Conservation (phyloP, 805 yeast genomes). For the Sungouiella blattae region DNA sequence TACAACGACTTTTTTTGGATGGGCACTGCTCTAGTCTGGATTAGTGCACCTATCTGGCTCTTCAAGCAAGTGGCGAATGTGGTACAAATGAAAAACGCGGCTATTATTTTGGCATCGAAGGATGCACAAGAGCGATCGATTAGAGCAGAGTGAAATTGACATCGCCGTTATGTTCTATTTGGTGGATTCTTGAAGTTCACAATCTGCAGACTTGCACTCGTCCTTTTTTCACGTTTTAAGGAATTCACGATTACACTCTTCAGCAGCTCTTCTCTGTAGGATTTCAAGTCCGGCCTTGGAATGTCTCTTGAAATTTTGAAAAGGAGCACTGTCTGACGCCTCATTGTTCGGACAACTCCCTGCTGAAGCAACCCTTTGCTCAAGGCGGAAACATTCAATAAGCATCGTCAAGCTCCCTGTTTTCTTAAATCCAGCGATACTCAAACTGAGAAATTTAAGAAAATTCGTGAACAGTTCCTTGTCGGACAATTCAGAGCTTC, state of each 20-base stretch:
- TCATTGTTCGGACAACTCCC: slow-evolving; percentile 4
- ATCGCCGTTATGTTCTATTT: no score
- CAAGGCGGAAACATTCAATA: slow-evolving; percentile 36
- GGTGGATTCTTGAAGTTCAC: no score
- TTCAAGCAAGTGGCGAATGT: slow-evolving; percentile 90
- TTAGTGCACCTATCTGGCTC: slow-evolving; percentile 80
- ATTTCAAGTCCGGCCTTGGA: slow-evolving; percentile 12
- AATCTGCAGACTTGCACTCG: no score
- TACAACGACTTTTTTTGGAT: slow-evolving; percentile 60
- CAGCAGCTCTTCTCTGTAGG: slow-evolving; percentile 7
- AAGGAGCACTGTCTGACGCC: slow-evolving; percentile 5
- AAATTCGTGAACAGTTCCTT: slow-evolving; percentile 25
- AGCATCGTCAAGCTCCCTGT: slow-evolving; percentile 38
- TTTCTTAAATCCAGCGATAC: slow-evolving; percentile 44
- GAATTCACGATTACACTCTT: slow-evolving; percentile 10
- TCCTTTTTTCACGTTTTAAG: no score
- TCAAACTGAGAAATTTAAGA: slow-evolving; percentile 35
- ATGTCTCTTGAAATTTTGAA: slow-evolving; percentile 10
- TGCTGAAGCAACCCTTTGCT: slow-evolving; percentile 27
- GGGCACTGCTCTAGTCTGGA: slow-evolving; percentile 54
- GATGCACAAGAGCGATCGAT: slow-evolving; percentile 57
- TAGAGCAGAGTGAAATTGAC: background rate
- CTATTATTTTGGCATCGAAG: slow-evolving; percentile 67
- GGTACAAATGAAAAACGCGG: slow-evolving; percentile 84
- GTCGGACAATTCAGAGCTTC: slow-evolving; percentile 1